Conservation (phyloP, 768 basidiomycete genomes). For the Boletus huronensis region DNA sequence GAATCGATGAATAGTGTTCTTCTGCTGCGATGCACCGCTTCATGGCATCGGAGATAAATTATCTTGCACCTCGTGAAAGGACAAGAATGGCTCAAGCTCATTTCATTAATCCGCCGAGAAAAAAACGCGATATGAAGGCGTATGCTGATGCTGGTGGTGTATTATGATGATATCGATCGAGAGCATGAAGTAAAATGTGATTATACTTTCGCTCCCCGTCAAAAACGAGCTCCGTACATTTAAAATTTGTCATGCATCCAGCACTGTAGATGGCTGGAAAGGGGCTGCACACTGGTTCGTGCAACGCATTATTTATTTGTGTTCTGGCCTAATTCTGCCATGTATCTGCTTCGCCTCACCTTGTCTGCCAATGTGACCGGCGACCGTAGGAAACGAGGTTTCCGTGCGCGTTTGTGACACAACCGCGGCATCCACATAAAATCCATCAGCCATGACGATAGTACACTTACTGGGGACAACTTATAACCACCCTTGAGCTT, state of each 20-base stretch:
- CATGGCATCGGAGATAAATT: slow-evolving; percentile 29
- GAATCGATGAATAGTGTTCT: slow-evolving; percentile 19
- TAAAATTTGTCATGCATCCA: slow-evolving; percentile 13
- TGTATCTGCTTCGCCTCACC: slow-evolving; percentile 36
- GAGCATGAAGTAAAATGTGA: background rate
- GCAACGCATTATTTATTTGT: slow-evolving; percentile 21
- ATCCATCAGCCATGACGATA: slow-evolving; percentile 14
- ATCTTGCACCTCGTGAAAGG: slow-evolving; percentile 16
- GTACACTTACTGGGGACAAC: slow-evolving; percentile 12
- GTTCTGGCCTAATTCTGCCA: slow-evolving; percentile 19
- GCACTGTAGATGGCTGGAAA: slow-evolving; percentile 10
- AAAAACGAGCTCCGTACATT: slow-evolving; percentile 7
- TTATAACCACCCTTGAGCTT: slow-evolving; percentile 19
- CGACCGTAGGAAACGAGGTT: slow-evolving; percentile 36
- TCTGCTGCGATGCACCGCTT: slow-evolving; percentile 26
- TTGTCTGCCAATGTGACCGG: slow-evolving; percentile 32
- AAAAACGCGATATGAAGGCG: slow-evolving; percentile 2
- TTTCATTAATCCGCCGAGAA: slow-evolving; percentile 19
- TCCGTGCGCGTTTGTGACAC: slow-evolving; percentile 37
- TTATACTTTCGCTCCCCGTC: background rate
- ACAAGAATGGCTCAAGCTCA: slow-evolving; percentile 18
- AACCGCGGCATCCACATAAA: slow-evolving; percentile 31
- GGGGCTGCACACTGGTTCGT: slow-evolving; percentile 11
- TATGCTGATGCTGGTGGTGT: background rate
- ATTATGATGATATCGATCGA: slow-evolving; percentile 1